These are phyloP conservation scores for Aristolochia fimbriata DNA, from an alignment of 164 flowering plant species.

Conservation along the genomic window DNA sequence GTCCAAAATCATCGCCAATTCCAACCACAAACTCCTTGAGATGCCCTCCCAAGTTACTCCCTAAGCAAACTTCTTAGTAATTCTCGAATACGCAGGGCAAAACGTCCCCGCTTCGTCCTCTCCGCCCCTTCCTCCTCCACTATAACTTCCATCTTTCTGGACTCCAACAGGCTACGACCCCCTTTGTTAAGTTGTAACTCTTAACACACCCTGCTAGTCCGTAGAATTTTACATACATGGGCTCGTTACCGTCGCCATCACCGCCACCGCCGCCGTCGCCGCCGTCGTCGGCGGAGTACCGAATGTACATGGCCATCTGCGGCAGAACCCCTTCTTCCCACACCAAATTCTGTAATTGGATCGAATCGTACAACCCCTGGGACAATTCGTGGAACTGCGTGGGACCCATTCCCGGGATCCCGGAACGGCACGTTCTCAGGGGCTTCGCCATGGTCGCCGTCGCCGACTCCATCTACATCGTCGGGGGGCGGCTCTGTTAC, in stretches of 20 bases:
- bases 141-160: background rate
- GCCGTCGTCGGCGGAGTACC: constrained; percentile 3
- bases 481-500: constrained; percentile 36
- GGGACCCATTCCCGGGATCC: constrained; percentile 25
- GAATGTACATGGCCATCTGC: constrained; percentile 26
- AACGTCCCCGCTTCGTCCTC: constrained; percentile 1
- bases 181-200: too few relatives aligned
- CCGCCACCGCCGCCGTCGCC: constrained; percentile 14
- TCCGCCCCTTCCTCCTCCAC: constrained; percentile 4
- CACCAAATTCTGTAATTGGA: constrained; percentile 22
- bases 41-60: background rate
- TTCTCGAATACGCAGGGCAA: constrained; percentile 4
- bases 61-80: background rate
- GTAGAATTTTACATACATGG: constrained; percentile 16
- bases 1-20: background rate
- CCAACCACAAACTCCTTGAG: constrained; percentile 1
- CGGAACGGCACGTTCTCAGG: constrained; percentile 31
- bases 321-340: constrained; percentile 2
- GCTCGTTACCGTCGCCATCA: constrained; percentile 21
- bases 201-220: too few relatives aligned
- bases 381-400: constrained; percentile 31
- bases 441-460: constrained; percentile 45
- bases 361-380: constrained; percentile 34
- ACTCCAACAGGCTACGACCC: background rate
- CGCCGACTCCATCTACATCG: constrained; percentile 26